A percentile compares a stretch with the other conserved stretches of the same genome.
These are phyloP conservation scores for Phalaenopsis aphrodite DNA, from an alignment of 106 monocot species.

Conservation along the genomic window DNA sequence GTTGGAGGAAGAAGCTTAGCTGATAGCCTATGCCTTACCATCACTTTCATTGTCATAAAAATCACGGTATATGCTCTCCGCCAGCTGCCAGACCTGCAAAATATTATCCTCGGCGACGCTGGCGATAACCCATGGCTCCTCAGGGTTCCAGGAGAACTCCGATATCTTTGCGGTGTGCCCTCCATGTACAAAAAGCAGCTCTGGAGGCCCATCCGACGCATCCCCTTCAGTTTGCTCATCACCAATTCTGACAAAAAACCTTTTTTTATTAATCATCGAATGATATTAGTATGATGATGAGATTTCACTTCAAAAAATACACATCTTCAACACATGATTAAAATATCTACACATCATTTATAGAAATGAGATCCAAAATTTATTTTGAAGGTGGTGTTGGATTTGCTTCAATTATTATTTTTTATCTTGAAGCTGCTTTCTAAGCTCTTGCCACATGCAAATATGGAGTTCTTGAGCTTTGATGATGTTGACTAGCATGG, in stretches of 20 bases:
- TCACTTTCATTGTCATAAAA: conserved; percentile 22
- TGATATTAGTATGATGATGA: background rate
- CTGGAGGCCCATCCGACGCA: conserved; percentile 91
- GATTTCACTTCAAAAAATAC: too few species aligned
- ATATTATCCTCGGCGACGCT: conserved; percentile 94
- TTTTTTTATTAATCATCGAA: background rate
- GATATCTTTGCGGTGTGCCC: conserved; percentile 89
- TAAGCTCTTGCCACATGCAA: too few species aligned
- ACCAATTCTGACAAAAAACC: conserved; percentile 46
- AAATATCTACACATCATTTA: too few species aligned
- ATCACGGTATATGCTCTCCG: conserved; percentile 69
- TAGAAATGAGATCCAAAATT: too few species aligned
- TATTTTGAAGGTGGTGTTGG: too few species aligned
- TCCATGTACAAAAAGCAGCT: conserved; percentile 82
- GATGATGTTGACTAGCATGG: too few species aligned
- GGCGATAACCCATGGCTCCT: conserved; percentile 69
- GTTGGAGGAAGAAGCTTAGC: conserved; percentile 6
- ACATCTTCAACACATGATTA: too few species aligned
- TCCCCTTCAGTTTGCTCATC: conserved; percentile 85
- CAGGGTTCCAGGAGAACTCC: conserved; percentile 84
- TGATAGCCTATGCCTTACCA: conserved; percentile 14
- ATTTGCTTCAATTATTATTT: too few species aligned
- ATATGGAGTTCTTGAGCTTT: too few species aligned
- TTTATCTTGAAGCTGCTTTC: too few species aligned
- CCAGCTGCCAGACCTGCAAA: conserved; percentile 89